phyloP scores from a whole-genome alignment of 352 stramenopile genomes.

The Globisporangium paroecandrum region DNA sequence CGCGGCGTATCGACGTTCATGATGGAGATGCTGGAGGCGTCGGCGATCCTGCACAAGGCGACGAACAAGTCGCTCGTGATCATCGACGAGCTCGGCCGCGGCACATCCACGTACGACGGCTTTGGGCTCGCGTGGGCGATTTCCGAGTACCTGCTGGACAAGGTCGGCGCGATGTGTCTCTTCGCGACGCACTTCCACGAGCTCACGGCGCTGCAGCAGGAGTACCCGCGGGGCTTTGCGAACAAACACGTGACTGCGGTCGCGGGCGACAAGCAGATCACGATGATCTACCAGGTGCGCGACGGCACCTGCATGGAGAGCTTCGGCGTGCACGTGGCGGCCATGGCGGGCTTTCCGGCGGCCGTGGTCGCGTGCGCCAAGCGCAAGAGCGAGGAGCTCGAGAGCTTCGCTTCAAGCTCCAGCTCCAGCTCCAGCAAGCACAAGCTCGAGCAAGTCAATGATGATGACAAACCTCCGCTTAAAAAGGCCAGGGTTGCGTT shows the following conservation, averaged over 20 bases:
- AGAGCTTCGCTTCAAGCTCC: slow-evolving; percentile 44
- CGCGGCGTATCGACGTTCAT: slow-evolving; percentile 99
- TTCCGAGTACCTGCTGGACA: slow-evolving; percentile 94
- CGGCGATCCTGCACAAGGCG: slow-evolving; percentile 94
- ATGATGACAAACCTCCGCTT: neutral
- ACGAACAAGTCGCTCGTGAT: slow-evolving; percentile 96
- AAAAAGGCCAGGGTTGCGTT: slow-evolving; percentile 52
- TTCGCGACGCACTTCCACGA: slow-evolving; percentile 99
- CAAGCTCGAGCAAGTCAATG: neutral
- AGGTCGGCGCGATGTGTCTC: slow-evolving; percentile 83
- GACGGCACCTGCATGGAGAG: slow-evolving; percentile 95
- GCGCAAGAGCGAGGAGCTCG: slow-evolving; percentile 93
- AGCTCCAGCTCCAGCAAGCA: neutral
- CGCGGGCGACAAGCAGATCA: slow-evolving; percentile 74
- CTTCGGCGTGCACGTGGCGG: slow-evolving; percentile 98
- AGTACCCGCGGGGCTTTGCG: slow-evolving; percentile 66
- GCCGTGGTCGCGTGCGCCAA: slow-evolving; percentile 93
- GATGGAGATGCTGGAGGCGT: slow-evolving; percentile 99
- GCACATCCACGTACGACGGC: slow-evolving; percentile 97
- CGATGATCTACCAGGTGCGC: slow-evolving; percentile 91
- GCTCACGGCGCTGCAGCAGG: slow-evolving; percentile 91
- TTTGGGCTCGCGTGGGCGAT: slow-evolving; percentile 98
- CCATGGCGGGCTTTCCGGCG: slow-evolving; percentile 95
- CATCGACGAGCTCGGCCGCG: slow-evolving; percentile 98
- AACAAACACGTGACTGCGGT: slow-evolving; percentile 98